A percentile compares a stretch with the other conserved stretches of the same genome.
Conservation (phyloP, 2,329 filamentous ascomycete genomes). For the Macroventuria anomochaeta region DNA sequence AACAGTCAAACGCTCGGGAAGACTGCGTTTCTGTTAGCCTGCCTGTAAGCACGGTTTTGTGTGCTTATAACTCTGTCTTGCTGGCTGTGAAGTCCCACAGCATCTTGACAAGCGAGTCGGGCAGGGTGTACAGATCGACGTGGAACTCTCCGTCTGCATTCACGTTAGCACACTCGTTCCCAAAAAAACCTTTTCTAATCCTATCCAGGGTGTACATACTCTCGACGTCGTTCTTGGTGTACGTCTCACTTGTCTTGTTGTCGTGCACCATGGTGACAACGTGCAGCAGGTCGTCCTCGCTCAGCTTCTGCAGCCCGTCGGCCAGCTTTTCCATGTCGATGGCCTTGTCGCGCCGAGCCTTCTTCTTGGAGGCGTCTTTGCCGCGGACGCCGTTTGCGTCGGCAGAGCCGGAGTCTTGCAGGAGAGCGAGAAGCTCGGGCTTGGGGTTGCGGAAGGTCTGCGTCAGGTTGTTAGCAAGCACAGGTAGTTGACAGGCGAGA, state of each 20-base stretch:
- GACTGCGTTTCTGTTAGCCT: slow-evolving; percentile 1
- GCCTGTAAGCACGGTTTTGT: background rate
- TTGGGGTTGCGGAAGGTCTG: slow-evolving; percentile 91
- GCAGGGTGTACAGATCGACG: slow-evolving; percentile 96
- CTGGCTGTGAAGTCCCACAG: slow-evolving; percentile 82
- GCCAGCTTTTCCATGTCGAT: slow-evolving; percentile 97
- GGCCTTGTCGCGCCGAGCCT: slow-evolving; percentile 69
- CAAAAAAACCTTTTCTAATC: too few relatives aligned
- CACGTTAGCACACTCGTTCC: slow-evolving; percentile 23
- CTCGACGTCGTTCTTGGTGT: slow-evolving; percentile 96
- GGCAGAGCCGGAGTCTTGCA: slow-evolving; percentile 84
- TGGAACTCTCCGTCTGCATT: slow-evolving; percentile 91
- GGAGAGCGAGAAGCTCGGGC: slow-evolving; percentile 76
- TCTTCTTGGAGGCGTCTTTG: slow-evolving; percentile 78
- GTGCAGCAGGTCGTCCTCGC: slow-evolving; percentile 90
- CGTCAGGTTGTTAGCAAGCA: slow-evolving; percentile 10
- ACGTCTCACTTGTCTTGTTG: slow-evolving; percentile 91
- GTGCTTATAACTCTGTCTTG: slow-evolving; percentile 42
- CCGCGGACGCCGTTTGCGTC: slow-evolving; percentile 66
- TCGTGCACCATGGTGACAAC: slow-evolving; percentile 99
- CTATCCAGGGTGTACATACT: too few relatives aligned
- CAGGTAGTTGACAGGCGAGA: background rate
- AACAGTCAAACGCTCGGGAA: background rate
- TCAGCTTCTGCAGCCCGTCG: slow-evolving; percentile 84
- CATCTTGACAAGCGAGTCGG: slow-evolving; percentile 86